Base-by-base conservation (phyloP, 495 filamentous ascomycete species). In the Beverwykella pulmonaria region DNA sequence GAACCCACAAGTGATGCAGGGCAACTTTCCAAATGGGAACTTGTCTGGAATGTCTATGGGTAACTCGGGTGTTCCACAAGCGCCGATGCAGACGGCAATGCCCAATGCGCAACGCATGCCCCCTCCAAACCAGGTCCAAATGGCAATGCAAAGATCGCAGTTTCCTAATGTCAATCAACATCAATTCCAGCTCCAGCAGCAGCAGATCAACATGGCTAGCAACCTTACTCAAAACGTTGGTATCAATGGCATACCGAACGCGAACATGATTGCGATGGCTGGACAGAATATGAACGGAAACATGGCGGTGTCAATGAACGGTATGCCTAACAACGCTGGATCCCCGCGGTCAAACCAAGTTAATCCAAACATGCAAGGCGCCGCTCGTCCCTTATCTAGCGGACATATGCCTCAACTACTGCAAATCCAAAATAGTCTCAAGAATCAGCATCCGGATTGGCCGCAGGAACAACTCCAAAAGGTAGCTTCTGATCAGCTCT, bases 21-120 rank as follows among this genome's bases (percentile, higher is more conserved):
- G 55, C 39, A 63, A 63, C 72, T 77, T 74, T 75, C 80, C 68
- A 62, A 84, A 76, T 61, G 69, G 81, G 59, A 73, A 84, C 78
- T 67, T 89, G 78, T 68, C 84, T 68, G 58, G 82, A 62, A 77
- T 82, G 59, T 67, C 78, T 9, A 83, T 89, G 75, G 82, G 82
- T 26, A 84, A 89, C 80, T 87, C 88, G 69, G 85, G 86, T 70
- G 81, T 92, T 65, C 87, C 88, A 49, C 90, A 88, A 68, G 80
- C 87, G 46, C 87, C 87, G 32, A 91, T 95, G 81, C 87, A 88
- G 52, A 78, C 82, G 50, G 75, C 75, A 59, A 81, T 83, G 70
- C 85, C 79, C 74, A 87, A 78, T 69, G 86, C 82, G 76, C 77
- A 84, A 44, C 77, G 87, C 15, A 79, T 90, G 70, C 82, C 85